These are phyloP conservation scores for Ceratobasidium sp. DNA, from an alignment of 1,284 basidiomycete species.

Conservation along the genomic window DNA sequence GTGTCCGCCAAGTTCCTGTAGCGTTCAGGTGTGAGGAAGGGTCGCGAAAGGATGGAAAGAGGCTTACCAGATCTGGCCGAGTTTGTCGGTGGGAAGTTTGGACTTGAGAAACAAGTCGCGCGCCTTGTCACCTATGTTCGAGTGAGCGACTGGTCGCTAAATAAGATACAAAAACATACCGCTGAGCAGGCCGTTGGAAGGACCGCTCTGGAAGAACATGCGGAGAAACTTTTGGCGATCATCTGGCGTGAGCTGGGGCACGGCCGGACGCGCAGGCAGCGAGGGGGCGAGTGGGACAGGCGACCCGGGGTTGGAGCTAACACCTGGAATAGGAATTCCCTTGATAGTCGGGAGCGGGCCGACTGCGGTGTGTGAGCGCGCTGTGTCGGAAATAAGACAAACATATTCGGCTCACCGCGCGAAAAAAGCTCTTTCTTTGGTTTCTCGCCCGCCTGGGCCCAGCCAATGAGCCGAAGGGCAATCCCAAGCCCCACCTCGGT, in stretches of 20 bases:
- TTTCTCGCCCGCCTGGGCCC: conserved; percentile 90
- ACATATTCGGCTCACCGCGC: conserved; percentile 69
- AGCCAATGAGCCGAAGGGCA: conserved; percentile 91
- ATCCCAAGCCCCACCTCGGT: conserved; percentile 87
- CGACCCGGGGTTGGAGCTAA: conserved; percentile 62
- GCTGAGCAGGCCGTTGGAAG: conserved; percentile 81
- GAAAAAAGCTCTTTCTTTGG: conserved; percentile 72
- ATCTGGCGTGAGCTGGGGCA: conserved; percentile 78
- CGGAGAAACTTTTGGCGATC: conserved; percentile 88
- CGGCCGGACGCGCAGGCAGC: conserved; percentile 53
- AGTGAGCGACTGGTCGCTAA: conserved; percentile 36
- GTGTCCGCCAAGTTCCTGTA: conserved; percentile 94
- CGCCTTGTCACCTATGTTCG: conserved; percentile 83
- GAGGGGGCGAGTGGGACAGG: conserved; percentile 65
- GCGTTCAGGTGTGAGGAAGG: background rate
- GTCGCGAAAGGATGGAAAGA: conserved; percentile 38
- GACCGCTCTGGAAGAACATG: conserved; percentile 81
- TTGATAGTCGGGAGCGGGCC: conserved; percentile 88
- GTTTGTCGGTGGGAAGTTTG: conserved; percentile 88
- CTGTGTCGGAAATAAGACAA: conserved; percentile 26
- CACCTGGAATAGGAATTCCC: conserved; percentile 69
- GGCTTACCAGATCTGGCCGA: conserved; percentile 91
- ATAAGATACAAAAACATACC: conserved; percentile 63
- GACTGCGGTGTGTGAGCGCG: conserved; percentile 64
- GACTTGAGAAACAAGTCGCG: conserved; percentile 95